Conservation (phyloP, 1,284 basidiomycete genomes). For the Coniophora puteana region DNA sequence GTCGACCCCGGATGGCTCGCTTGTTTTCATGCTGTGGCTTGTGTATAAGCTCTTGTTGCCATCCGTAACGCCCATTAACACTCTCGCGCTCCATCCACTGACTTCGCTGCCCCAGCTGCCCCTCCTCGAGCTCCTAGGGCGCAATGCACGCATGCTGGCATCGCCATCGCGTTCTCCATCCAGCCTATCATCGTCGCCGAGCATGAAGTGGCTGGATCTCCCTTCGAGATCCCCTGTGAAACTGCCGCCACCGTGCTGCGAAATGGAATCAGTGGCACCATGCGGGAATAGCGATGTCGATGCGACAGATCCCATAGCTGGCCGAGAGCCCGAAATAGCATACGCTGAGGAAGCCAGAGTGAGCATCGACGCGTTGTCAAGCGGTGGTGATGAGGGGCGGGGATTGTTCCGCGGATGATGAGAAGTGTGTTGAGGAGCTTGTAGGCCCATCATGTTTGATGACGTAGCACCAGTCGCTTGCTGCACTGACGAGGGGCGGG, state of each 20-base stretch:
- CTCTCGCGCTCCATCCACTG: slow-evolving; percentile 78
- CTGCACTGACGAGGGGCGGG: slow-evolving; percentile 40
- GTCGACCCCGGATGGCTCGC: slow-evolving; percentile 39
- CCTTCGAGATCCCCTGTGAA: slow-evolving; percentile 46
- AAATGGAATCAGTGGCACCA: slow-evolving; percentile 60
- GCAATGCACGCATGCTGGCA: slow-evolving; percentile 74
- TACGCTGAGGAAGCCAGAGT: slow-evolving; percentile 93
- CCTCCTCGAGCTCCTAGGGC: slow-evolving; percentile 75
- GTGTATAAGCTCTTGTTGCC: slow-evolving; percentile 55
- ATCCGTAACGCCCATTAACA: slow-evolving; percentile 42
- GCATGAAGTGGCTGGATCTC: slow-evolving; percentile 65
- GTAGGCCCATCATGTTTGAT: slow-evolving; percentile 35
- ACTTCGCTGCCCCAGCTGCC: slow-evolving; percentile 83
- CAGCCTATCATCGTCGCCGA: slow-evolving; percentile 56
- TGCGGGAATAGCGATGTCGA: slow-evolving; percentile 46
- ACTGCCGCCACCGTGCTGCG: slow-evolving; percentile 62
- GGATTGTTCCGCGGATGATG: slow-evolving; percentile 97
- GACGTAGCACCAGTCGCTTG: slow-evolving; percentile 28
- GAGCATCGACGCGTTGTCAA: slow-evolving; percentile 88
- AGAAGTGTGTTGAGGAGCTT: slow-evolving; percentile 84
- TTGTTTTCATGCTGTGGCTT: slow-evolving; percentile 53
- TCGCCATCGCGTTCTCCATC: slow-evolving; percentile 60
- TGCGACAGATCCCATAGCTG: slow-evolving; percentile 34
- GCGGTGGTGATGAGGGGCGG: slow-evolving; percentile 82
- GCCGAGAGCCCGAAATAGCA: slow-evolving; percentile 55